Evolutionary conservation across 2,329 filamentous ascomycete species (phyloP), one percentile per base, ranked within the genome.

Genomic region (Colletotrichum graminicola): DNA sequence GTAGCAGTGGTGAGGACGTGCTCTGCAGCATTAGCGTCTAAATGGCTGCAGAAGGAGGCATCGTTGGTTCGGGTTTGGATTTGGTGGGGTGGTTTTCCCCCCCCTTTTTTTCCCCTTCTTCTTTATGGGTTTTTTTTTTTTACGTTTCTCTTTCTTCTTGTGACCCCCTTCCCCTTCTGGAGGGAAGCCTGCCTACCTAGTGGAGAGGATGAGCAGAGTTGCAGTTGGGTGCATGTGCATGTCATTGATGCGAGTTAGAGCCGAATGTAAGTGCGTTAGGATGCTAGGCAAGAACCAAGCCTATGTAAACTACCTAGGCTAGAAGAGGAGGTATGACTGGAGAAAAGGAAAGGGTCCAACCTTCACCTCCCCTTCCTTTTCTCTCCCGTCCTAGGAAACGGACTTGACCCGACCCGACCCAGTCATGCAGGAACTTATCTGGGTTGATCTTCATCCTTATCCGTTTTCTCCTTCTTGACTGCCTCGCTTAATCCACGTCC

Each of bases 11-110:
- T 49, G 52, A 55, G 61, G 61, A 39, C 36, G 61, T 63, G 61
- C 61, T 63, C 61, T 63, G 62, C 51, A 65, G 62, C 32, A 49
- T 36, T 49, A 54, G 47, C 43, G 64, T 63, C 45, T 36, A 62
- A 26, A 36, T 52, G n/a, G 45, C 39, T 43, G 64, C 34, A 45
- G 52, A 59, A 41, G 10, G 43, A 26, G 57, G 23, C 56, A 60
- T 45, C 26, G 39, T 18, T 6, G 52, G 3, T n/a, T 41, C 18
- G 39, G n/a, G 45, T 23, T 47, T 47, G 21, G 45, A 10, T 47
- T 47, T 47, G 16, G 5, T 41, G 4, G 41, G 41, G 11, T 5
- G 16, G 21, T n/a, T 36, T 54, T 34, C 4, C 23, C 2, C 14
- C 14, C 14, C 5, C 39, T 14, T 12, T 3, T 16, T 3, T 34